Conservation (phyloP, 257 asterid species). For the Buddleja alternifolia region DNA sequence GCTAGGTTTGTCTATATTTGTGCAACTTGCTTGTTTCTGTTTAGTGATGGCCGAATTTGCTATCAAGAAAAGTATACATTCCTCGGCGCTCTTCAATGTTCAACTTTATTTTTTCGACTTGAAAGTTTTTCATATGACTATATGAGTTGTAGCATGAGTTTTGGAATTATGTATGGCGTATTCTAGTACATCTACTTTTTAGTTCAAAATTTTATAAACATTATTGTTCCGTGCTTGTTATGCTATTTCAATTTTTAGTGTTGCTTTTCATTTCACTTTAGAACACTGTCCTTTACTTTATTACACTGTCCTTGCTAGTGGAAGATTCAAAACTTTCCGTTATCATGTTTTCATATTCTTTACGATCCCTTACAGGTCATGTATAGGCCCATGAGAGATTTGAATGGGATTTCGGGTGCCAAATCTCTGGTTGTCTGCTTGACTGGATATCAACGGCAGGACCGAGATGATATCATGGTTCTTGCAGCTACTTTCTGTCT, state of each 20-base stretch:
- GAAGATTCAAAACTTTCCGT: not conserved
- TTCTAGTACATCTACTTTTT: not conserved
- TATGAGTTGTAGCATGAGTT: constrained; percentile 15
- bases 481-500: constrained; percentile 25
- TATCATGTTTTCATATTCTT: not conserved
- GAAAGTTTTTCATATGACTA: not conserved
- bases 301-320: not conserved
- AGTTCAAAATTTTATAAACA: not conserved
- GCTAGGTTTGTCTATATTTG: not conserved
- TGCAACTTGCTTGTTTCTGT: not conserved
- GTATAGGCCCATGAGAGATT: constrained; percentile 70
- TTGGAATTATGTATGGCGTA: not conserved
- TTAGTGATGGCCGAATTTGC: not conserved
- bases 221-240: not conserved
- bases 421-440: constrained; percentile 68
- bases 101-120: not conserved
- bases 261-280: not conserved
- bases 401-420: constrained; percentile 87
- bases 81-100: not conserved
- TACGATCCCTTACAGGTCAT: constrained; percentile 54
- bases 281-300: not conserved
- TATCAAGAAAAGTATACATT: not conserved
- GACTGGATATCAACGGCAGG: constrained; percentile 83
- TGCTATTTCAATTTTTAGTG: not conserved
- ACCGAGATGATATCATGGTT: constrained; percentile 90